Evolutionary conservation across 1,284 basidiomycete genomes (phyloP).

Genomic region (Pyrrhoderma noxium): DNA sequence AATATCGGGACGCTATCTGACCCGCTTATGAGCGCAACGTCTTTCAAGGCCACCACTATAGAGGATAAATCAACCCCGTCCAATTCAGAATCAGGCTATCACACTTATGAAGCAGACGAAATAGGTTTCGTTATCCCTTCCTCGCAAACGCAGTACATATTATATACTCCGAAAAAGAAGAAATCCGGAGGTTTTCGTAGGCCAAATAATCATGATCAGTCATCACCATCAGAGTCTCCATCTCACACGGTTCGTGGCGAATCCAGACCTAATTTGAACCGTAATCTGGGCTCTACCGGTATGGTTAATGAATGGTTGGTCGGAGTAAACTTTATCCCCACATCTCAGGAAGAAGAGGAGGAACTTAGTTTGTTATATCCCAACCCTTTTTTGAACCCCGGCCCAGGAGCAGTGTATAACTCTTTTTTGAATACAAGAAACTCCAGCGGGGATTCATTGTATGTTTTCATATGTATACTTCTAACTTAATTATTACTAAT

Average conservation of each 20-base stretch:
- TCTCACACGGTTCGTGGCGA: neutral
- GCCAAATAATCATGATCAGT: neutral
- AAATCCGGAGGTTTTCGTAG: neutral
- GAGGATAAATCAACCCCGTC: neutral
- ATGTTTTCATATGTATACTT: neutral
- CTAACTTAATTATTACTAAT: too few species aligned
- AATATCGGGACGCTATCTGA: neutral
- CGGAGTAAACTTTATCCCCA: too few species aligned
- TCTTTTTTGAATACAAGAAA: neutral
- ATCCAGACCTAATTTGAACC: neutral
- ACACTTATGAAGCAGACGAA: neutral
- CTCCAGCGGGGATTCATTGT: neutral
- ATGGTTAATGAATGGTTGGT: constrained; percentile 1
- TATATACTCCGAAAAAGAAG: constrained; percentile 1
- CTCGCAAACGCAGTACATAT: constrained; percentile 13
- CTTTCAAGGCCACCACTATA: too few species aligned
- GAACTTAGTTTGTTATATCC: constrained; percentile 5
- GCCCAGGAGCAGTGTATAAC: neutral
- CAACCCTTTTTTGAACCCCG: neutral
- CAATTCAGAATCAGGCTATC: neutral
- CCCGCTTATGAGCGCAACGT: constrained; percentile 4
- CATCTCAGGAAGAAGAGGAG: constrained; percentile 17
- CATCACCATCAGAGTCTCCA: neutral
- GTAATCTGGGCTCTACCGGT: neutral
- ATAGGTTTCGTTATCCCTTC: constrained; percentile 4